Evolutionary conservation across 495 filamentous ascomycete species (phyloP), one percentile per base, ranked within the genome.

Genomic region (Aspergillus nanangensis): DNA sequence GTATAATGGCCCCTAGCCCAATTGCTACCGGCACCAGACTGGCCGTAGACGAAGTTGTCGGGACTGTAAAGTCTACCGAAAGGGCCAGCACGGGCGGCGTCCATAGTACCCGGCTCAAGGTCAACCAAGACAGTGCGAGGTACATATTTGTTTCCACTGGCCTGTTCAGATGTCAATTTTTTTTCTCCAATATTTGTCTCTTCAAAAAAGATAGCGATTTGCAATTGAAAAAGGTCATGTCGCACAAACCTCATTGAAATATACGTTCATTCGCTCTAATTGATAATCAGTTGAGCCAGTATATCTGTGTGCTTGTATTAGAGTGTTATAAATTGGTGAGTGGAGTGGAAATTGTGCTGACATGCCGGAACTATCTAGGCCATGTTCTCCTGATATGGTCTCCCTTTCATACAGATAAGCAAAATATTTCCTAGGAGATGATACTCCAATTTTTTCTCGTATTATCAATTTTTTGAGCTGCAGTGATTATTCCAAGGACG

Each of bases 1-100:
- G 93, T 99, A 83, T 99, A 99, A 75, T 99, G 93, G 69, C 93
- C 93, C 86, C 97, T 99, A 68, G 93, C 93, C 93, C 93, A 99
- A 80, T 97, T 99, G 88, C 97, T 99, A 76, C 93, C 93, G 61
- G 93, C 93, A 80, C 93, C 92, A 55, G 93, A 97, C 77, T 99
- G 93, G 54, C 93, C 93, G 75, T 97, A 97, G 66, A 99, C 89
- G 78, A 99, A 97, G 84, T 99, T 99, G 80, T 99, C 93, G 62
- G 93, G 93, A 60, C 93, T 90, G 88, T 97, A 99, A 63, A 99
- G 90, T 77, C 96, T 86, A 61, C 93, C 93, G 72, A 99, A 99
- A 52, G 93, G 93, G 71, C 94, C 93, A 62, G 93, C 88, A 72
- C 93, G 94, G 75, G 97, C 93, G 56, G 93, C 93, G 60, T 99